A percentile compares a stretch with the other conserved stretches of the same genome.
Conservation (phyloP, 169 alveolate species). For the Perkinsus marinus region DNA sequence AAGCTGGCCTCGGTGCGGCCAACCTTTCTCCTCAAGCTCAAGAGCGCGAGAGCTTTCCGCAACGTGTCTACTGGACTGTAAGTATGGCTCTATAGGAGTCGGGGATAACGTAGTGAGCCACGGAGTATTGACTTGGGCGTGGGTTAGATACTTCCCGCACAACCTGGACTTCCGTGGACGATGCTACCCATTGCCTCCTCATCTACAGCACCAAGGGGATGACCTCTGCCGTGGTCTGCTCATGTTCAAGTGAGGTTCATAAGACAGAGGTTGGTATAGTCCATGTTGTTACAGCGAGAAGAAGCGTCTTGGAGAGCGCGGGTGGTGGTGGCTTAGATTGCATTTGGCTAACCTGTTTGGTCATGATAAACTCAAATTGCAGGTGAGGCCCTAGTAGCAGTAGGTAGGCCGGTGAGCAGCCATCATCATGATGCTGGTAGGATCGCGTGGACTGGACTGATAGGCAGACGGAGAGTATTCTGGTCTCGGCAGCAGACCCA, state of each 20-base stretch:
- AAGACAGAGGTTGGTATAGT: neutral
- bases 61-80: conserved; percentile 2
- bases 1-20: conserved; percentile 25
- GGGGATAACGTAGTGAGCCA: conserved; percentile 29
- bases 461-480: conserved; percentile 6
- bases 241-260: conserved; percentile 32
- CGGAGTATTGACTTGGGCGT: conserved; percentile 57
- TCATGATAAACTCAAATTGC: conserved; percentile 67
- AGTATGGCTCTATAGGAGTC: neutral
- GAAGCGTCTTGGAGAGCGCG: conserved; percentile 72
- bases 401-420: conserved; percentile 16
- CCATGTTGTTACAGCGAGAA: conserved; percentile 41
- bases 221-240: conserved; percentile 84
- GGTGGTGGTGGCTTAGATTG: conserved; percentile 86
- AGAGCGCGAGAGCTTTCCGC: neutral
- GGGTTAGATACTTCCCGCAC: conserved; percentile 84
- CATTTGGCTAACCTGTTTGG: conserved; percentile 83
- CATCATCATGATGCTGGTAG: neutral
- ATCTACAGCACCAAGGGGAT: conserved; percentile 81
- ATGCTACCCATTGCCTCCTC: conserved; percentile 90
- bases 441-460: conserved; percentile 23
- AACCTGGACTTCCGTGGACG: conserved; percentile 94
- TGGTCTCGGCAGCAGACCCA: conserved; percentile 54
- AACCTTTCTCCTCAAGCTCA: conserved; percentile 18
- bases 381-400: conserved; percentile 63